Percentiles rank a stretch among this genome's conserved stretches.
These are phyloP conservation scores for Aspergillus sp. DNA, from an alignment of 2,329 filamentous ascomycete genomes.

Conservation along the genomic window DNA sequence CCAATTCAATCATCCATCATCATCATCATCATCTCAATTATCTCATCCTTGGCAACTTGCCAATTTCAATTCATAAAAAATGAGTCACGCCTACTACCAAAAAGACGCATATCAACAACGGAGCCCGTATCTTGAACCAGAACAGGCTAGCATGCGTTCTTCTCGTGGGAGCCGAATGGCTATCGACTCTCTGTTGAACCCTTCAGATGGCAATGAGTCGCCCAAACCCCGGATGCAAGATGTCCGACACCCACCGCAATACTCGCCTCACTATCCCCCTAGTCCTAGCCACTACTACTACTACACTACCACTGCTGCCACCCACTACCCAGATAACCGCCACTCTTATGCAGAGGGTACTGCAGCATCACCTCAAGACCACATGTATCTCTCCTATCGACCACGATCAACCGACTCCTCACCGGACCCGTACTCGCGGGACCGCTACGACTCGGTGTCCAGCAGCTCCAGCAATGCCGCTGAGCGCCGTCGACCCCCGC, in stretches of 20 bases:
- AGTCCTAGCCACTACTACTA: constrained; percentile 26
- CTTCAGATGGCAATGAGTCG: constrained; percentile 17
- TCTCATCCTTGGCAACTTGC: too few relatives aligned
- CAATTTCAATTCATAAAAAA: too few relatives aligned
- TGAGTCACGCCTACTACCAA: too few relatives aligned
- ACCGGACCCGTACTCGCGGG: constrained; percentile 32
- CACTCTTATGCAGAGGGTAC: constrained; percentile 11
- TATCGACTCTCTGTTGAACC: constrained; percentile 30
- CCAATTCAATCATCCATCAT: too few relatives aligned
- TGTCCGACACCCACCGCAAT: constrained; percentile 8
- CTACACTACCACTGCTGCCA: constrained; percentile 13
- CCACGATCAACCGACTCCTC: constrained; percentile 27
- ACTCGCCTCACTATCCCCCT: constrained; percentile 25
- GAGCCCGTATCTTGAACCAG: too few relatives aligned
- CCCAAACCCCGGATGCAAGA: constrained; percentile 2
- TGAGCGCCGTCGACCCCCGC: constrained; percentile 37
- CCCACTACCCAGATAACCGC: constrained; percentile 7
- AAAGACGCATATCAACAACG: too few relatives aligned
- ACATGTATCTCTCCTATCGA: constrained; percentile 22
- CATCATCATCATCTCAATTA: too few relatives aligned
- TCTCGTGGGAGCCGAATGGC: constrained; percentile 28
- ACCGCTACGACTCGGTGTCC: constrained; percentile 38
- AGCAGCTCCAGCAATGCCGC: constrained; percentile 32
- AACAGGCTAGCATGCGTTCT: constrained; percentile 2
- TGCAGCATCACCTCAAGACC: constrained; percentile 13